phyloP scores from a whole-genome alignment of 73 alveolate genomes.

The Effrenium voratum region DNA sequence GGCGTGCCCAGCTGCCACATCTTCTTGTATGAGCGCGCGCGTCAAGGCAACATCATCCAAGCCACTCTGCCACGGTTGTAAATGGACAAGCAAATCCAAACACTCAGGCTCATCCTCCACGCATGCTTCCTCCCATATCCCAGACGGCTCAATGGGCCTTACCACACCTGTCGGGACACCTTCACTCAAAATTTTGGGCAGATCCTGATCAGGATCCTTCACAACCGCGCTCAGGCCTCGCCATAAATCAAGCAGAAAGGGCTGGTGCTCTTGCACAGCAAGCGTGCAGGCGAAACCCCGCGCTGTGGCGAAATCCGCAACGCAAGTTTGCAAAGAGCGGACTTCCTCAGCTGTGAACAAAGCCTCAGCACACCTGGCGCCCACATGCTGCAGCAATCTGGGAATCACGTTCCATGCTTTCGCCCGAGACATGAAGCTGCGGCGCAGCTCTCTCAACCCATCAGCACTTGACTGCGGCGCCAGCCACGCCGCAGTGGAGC shows the following conservation, averaged over 20 bases:
- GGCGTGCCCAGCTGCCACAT: background rate
- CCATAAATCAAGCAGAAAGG: background rate
- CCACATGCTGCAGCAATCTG: background rate
- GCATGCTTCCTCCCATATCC: background rate
- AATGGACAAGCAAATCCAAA: background rate
- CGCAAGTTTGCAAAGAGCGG: background rate
- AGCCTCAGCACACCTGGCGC: background rate
- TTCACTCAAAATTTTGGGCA: background rate
- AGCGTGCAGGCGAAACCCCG: background rate
- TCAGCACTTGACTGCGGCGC: background rate
- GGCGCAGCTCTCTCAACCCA: background rate
- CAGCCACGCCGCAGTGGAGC: background rate
- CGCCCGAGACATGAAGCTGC: background rate
- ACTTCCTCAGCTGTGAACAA: slow-evolving; percentile 3
- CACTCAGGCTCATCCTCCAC: slow-evolving; percentile 5
- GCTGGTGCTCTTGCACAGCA: background rate
- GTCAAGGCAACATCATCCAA: background rate
- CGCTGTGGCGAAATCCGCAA: background rate
- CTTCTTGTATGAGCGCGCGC: background rate
- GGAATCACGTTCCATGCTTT: background rate
- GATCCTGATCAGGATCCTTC: background rate
- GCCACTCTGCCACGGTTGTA: slow-evolving; percentile 12
- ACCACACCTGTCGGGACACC: slow-evolving; percentile 4
- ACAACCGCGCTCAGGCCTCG: background rate
- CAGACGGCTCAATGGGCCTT: background rate